Evolutionary conservation across 1,139 yeast genomes (phyloP).

Genomic region (Kodamaea suecica): DNA sequence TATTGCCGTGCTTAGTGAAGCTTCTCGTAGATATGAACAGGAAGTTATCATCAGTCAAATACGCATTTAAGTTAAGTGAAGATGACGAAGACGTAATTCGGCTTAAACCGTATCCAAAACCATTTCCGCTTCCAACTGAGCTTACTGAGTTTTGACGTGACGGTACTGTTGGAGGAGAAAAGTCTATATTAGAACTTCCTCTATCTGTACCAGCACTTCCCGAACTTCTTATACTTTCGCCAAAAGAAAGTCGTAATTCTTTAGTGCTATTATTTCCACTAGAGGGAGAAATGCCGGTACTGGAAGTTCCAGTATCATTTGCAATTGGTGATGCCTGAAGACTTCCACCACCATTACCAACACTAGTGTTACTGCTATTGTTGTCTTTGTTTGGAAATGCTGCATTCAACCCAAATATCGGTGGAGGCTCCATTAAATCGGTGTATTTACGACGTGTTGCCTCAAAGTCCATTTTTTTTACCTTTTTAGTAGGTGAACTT

Average conservation of each 20-base stretch:
- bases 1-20: slow-evolving; percentile 1
- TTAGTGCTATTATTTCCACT: too few relatives aligned
- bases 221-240: too few relatives aligned
- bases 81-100: slow-evolving; percentile 43
- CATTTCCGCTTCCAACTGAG: slow-evolving; percentile 12
- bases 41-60: slow-evolving; percentile 37
- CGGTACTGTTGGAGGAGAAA: not conserved
- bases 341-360: not conserved
- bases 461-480: slow-evolving; percentile 9
- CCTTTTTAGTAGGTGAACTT: slow-evolving; percentile 25
- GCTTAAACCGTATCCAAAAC: slow-evolving; percentile 25
- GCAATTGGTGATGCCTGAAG: not conserved
- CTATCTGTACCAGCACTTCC: not conserved
- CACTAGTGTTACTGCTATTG: not conserved
- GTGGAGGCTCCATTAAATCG: slow-evolving; percentile 40
- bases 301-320: not conserved
- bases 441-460: slow-evolving; percentile 16
- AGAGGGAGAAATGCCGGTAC: too few relatives aligned
- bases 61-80: slow-evolving; percentile 44
- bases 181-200: too few relatives aligned
- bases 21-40: slow-evolving; percentile 11
- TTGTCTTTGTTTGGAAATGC: slow-evolving; percentile 8
- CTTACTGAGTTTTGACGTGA: slow-evolving; percentile 26
- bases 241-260: too few relatives aligned
- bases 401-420: slow-evolving; percentile 24